phyloP scores from a whole-genome alignment of 176 grass and related monocot species.

The Eleusine indica region DNA sequence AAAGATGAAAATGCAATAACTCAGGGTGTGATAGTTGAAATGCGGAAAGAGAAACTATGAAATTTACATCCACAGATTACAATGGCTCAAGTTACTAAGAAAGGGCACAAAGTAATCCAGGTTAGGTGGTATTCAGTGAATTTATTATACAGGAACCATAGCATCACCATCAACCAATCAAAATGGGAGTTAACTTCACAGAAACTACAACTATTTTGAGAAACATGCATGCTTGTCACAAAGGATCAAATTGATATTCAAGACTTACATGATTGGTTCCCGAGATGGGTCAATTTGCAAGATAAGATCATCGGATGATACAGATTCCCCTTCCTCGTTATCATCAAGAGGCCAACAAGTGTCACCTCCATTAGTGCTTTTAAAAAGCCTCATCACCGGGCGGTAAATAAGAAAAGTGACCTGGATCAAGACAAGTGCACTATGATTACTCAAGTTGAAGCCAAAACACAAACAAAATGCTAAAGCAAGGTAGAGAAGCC shows the following conservation, averaged over 20 bases:
- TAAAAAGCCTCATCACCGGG: constrained; percentile 98
- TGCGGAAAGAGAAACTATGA: neutral
- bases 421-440: constrained; percentile 55
- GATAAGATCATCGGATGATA: constrained; percentile 70
- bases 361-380: constrained; percentile 59
- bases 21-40: neutral
- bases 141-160: constrained; percentile 18
- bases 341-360: constrained; percentile 86
- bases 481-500: neutral
- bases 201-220: neutral
- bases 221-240: neutral
- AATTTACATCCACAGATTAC: neutral
- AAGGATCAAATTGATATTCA: constrained; percentile 36
- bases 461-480: constrained; percentile 13
- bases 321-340: constrained; percentile 65
- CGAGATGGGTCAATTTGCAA: constrained; percentile 67
- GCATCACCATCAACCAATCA: constrained; percentile 5
- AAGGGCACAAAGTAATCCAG: constrained; percentile 9
- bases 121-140: neutral
- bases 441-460: constrained; percentile 25
- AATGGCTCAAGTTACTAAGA: constrained; percentile 2
- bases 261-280: constrained; percentile 71
- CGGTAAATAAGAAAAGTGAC: constrained; percentile 99
- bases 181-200: neutral
- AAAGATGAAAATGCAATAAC: constrained; percentile 20